Evolutionary conservation across 139 green algal species (phyloP).

Genomic region (Chlamydomonas eustigma): DNA sequence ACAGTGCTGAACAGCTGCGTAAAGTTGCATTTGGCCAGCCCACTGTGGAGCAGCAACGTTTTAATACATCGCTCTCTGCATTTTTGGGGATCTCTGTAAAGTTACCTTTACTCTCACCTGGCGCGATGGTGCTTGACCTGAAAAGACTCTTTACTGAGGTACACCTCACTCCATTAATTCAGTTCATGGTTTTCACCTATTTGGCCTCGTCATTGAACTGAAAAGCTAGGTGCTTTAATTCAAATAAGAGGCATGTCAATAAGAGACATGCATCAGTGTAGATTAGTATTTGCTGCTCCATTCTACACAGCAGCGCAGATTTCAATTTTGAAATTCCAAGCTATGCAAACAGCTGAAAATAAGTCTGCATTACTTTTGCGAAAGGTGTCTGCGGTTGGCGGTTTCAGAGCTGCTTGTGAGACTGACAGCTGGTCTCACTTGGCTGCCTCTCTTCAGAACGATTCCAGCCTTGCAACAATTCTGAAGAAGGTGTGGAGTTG

Average conservation of each 20-base stretch:
- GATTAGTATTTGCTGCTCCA: not conserved
- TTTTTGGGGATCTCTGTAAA: constrained; percentile 8
- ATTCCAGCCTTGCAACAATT: not conserved
- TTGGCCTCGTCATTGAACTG: not conserved
- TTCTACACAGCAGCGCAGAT: too few relatives aligned
- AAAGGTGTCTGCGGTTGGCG: constrained; percentile 2
- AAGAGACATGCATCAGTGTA: not conserved
- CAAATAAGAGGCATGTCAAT: not conserved
- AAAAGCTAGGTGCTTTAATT: not conserved
- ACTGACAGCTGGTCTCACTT: not conserved
- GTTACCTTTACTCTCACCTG: constrained; percentile 8
- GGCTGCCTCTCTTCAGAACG: not conserved
- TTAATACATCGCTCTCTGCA: not conserved
- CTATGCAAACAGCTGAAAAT: too few relatives aligned
- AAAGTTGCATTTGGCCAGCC: not conserved
- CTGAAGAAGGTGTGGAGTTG: constrained; percentile 1
- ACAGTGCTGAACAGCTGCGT: too few relatives aligned
- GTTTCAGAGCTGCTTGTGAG: not conserved
- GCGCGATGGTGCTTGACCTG: not conserved
- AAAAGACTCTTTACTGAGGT: constrained; percentile 2
- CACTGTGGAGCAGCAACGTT: constrained; percentile 2
- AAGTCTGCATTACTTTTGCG: too few relatives aligned
- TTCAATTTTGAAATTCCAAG: too few relatives aligned
- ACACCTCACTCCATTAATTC: not conserved
- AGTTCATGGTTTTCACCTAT: not conserved